phyloP scores from a whole-genome alignment of 2,329 filamentous ascomycete genomes.

The Penicillium freii region DNA sequence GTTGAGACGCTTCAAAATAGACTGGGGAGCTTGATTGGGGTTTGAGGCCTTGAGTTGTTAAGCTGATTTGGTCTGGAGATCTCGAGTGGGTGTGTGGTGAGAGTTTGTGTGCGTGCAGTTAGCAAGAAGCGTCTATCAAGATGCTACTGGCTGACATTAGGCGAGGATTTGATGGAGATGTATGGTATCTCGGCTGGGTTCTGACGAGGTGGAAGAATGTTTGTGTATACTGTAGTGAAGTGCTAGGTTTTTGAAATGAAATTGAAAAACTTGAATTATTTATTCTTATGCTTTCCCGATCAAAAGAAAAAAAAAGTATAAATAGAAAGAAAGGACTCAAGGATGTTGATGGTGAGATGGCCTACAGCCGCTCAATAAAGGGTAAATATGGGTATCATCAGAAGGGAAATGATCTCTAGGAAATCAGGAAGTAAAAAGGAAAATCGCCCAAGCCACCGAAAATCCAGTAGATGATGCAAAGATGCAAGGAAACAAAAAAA shows the following conservation, averaged over 20 bases:
- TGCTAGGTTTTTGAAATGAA: neutral
- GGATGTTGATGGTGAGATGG: constrained; percentile 9
- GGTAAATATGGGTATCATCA: constrained; percentile 34
- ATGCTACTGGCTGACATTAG: neutral
- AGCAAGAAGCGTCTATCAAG: neutral
- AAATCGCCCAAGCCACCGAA: constrained; percentile 2
- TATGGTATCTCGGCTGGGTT: too few relatives aligned
- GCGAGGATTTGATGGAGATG: neutral
- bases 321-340: constrained; percentile 1
- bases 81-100: neutral
- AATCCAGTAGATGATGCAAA: constrained; percentile 5
- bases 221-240: neutral
- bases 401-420: constrained; percentile 15
- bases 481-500: constrained; percentile 10
- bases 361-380: constrained; percentile 8
- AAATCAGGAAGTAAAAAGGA: constrained; percentile 8
- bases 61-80: neutral
- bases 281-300: neutral
- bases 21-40: constrained; percentile 14
- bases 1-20: neutral
- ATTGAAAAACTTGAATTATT: neutral
- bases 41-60: neutral
- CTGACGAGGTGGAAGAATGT: neutral
- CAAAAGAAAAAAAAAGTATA: neutral
- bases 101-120: neutral